phyloP scores from a whole-genome alignment of 805 yeast species.

The Candida xyloterini region DNA sequence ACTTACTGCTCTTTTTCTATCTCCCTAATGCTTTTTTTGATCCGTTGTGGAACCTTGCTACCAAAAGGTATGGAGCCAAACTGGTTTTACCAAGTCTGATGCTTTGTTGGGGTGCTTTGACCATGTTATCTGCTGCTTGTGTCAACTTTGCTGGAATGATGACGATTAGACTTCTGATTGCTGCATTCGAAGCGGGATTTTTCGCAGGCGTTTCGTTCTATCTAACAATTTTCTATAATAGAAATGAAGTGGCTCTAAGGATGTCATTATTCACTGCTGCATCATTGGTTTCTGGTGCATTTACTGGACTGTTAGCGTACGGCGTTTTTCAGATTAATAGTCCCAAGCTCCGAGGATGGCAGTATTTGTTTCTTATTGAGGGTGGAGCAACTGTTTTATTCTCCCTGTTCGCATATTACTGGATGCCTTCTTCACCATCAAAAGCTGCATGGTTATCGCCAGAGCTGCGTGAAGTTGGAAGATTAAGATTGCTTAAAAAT shows the following conservation, averaged over 20 bases:
- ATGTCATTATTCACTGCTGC: constrained; percentile 17
- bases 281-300: constrained; percentile 18
- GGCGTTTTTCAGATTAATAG: constrained; percentile 17
- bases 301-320: constrained; percentile 20
- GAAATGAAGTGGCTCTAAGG: constrained; percentile 16
- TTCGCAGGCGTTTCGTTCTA: constrained; percentile 22
- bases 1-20: constrained; percentile 40
- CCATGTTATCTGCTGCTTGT: constrained; percentile 42
- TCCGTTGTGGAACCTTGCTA: constrained; percentile 41
- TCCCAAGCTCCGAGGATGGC: constrained; percentile 27
- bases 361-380: constrained; percentile 30
- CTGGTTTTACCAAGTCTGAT: constrained; percentile 35
- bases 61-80: constrained; percentile 40
- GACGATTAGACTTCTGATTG: constrained; percentile 38
- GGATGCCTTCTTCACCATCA: constrained; percentile 16
- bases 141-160: constrained; percentile 39
- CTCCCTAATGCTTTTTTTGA: constrained; percentile 44
- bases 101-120: constrained; percentile 43
- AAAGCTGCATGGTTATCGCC: constrained; percentile 11
- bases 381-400: constrained; percentile 36
- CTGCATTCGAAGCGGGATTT: constrained; percentile 42
- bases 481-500: not conserved
- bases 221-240: constrained; percentile 15
- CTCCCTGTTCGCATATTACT: constrained; percentile 16
- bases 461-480: constrained; percentile 14